Conservation (phyloP, 345 rosid species). For the Syzygium aromaticum region DNA sequence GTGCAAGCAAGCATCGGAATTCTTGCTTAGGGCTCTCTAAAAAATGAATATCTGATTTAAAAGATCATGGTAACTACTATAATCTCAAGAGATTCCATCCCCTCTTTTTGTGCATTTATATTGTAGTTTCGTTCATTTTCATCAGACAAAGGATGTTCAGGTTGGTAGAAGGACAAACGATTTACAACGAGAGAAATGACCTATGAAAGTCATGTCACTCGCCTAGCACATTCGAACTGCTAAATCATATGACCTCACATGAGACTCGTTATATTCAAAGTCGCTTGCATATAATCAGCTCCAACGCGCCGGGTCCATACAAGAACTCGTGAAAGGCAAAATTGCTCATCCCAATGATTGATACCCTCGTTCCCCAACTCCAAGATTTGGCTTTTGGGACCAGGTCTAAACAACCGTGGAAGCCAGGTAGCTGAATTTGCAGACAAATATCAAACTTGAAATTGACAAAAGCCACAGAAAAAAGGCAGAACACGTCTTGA, state of each 20-base stretch:
- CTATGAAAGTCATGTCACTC: neutral
- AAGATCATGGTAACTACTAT: neutral
- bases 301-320: neutral
- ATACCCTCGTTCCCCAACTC: neutral
- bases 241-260: neutral
- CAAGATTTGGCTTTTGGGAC: neutral
- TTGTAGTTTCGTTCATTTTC: neutral
- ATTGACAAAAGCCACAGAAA: neutral
- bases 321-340: neutral
- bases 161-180: neutral
- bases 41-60: neutral
- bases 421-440: neutral
- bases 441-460: neutral
- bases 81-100: neutral
- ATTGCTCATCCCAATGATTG: neutral
- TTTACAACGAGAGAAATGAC: neutral
- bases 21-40: neutral
- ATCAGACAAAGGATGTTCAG: neutral
- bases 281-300: neutral
- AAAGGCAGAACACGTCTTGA: neutral
- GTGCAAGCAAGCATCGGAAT: neutral
- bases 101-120: neutral
- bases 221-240: neutral
- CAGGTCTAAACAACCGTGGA: neutral
- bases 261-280: neutral